A percentile compares a stretch with the other conserved stretches of the same genome.
Conservation (phyloP, 129 eudicot species). For the Sambucus nigra region DNA sequence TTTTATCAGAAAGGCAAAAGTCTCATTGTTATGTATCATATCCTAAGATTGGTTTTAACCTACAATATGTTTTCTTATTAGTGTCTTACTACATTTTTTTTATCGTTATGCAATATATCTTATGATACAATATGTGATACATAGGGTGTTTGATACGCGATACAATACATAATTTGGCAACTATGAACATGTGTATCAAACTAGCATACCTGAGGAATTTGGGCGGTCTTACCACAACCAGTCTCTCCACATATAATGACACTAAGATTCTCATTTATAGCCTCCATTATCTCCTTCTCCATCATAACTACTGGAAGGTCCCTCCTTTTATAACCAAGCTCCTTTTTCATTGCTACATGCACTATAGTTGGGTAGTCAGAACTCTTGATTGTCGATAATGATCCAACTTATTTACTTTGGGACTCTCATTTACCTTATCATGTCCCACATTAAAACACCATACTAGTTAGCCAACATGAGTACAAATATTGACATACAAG, state of each 20-base stretch:
- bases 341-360: slow-evolving; percentile 68
- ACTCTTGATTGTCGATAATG: slow-evolving; percentile 7
- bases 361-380: slow-evolving; percentile 41
- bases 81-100: no score
- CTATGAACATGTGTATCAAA: no score
- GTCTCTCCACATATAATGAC: slow-evolving; percentile 93
- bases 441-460: slow-evolving; percentile 23
- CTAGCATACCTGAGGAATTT: slow-evolving; percentile 97
- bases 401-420: slow-evolving; percentile 9
- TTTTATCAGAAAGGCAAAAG: no score
- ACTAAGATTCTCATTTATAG: slow-evolving; percentile 65
- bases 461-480: slow-evolving; percentile 3
- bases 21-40: no score
- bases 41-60: no score
- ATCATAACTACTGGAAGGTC: slow-evolving; percentile 91
- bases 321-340: slow-evolving; percentile 56
- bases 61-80: no score
- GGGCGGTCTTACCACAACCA: slow-evolving; percentile 98
- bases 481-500: background rate
- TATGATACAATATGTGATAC: no score
- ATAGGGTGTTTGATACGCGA: no score
- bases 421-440: slow-evolving; percentile 23
- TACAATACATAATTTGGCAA: no score
- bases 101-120: no score
- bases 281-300: slow-evolving; percentile 99